Evolutionary conservation across 2,329 filamentous ascomycete species (phyloP), one percentile per base, ranked within the genome.

Genomic region (Raffaelea ambrosiae): DNA sequence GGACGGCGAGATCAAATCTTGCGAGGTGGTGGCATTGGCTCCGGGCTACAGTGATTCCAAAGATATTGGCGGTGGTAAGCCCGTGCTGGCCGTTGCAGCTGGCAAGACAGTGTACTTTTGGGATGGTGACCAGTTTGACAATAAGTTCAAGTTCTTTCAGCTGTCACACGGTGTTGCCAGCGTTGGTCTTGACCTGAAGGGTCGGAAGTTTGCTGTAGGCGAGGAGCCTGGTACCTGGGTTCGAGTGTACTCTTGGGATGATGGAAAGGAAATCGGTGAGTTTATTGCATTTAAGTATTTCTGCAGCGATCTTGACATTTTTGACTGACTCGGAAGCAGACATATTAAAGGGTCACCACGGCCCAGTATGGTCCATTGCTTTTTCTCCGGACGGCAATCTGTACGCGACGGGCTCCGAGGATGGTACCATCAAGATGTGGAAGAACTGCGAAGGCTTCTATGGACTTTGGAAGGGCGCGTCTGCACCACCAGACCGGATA

Each of bases 331-430:
- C 33, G 13, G 1, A 31, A 20, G 10, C 52, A 84, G 93, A 97
- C 63, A 84, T 91, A 13, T 88, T 95, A 69, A 96, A 96, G 67
- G 93, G 93, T 21, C 93, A 98, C 58, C 93, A 98, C 60, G 93
- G 93, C 2, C 91, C 91, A 1, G 93, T 98, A 53, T 98, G 93
- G 93, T 95, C 89, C 5, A 83, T 94, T 51, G 84, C 85, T 48
- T 98, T 95, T 66, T 93, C 90, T 0, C 93, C 93, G 0, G 93
- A 98, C 60, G 90, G 90, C 42, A 96, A 95, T 63, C 72, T 98
- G 8, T 98, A 97, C 62, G 93, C 90, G 2, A 98, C 93, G 2
- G 93, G 88, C 26, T 96, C 90, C 43, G 93, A 98, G 63, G 93
- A 98, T 59, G 93, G 93, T 38, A 98, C 93, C 0, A 94, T 98